Percentiles rank a stretch among this genome's conserved stretches.
Evolutionary conservation across 2,329 filamentous ascomycete species (phyloP).

Genomic region (Ceratocystis smalleyi): DNA sequence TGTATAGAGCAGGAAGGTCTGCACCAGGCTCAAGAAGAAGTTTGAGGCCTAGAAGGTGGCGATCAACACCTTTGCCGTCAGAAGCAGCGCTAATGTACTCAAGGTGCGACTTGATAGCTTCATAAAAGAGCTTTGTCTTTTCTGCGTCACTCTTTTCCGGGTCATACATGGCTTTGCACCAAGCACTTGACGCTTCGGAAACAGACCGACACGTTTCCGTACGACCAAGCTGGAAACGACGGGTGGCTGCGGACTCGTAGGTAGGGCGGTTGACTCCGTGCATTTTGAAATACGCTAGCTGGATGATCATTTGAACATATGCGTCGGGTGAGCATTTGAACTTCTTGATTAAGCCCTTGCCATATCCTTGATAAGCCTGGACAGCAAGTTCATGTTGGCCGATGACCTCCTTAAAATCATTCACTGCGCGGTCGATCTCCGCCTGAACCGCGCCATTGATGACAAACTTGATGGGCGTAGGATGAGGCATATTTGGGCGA

Average conservation of each 20-base stretch:
- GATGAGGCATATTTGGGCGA: slow-evolving; percentile 73
- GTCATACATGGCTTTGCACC: slow-evolving; percentile 77
- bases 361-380: slow-evolving; percentile 92
- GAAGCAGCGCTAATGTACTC: slow-evolving; percentile 83
- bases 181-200: slow-evolving; percentile 78
- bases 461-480: slow-evolving; percentile 60
- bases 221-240: slow-evolving; percentile 88
- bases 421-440: slow-evolving; percentile 63
- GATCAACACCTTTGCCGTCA: slow-evolving; percentile 85
- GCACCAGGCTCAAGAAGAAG: slow-evolving; percentile 70
- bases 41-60: slow-evolving; percentile 95
- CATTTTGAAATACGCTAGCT: slow-evolving; percentile 97
- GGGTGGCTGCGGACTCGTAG: slow-evolving; percentile 89
- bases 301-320: slow-evolving; percentile 97
- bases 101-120: slow-evolving; percentile 65
- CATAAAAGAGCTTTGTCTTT: slow-evolving; percentile 61
- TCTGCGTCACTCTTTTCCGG: slow-evolving; percentile 45
- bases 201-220: slow-evolving; percentile 92
- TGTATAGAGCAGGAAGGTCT: slow-evolving; percentile 66
- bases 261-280: slow-evolving; percentile 95
- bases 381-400: slow-evolving; percentile 79
- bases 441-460: slow-evolving; percentile 56
- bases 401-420: slow-evolving; percentile 70
- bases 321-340: slow-evolving; percentile 97
- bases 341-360: slow-evolving; percentile 97